Evolutionary conservation across 768 basidiomycete species (phyloP), one percentile per base, ranked within the genome.

Genomic region (Suillus sp.): DNA sequence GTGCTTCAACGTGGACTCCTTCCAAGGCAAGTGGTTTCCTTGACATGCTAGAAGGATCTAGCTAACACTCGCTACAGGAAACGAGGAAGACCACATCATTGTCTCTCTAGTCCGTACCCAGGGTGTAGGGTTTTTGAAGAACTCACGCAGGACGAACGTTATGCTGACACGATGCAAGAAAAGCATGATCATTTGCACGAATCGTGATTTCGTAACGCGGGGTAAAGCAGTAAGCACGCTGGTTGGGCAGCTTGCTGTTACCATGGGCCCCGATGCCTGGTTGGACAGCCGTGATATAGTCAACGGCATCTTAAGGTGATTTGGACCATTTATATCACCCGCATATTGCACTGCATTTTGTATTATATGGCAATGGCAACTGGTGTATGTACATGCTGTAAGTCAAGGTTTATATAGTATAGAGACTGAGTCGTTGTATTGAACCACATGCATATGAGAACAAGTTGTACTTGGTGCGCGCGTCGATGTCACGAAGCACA

Each of bases 111-210:
- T 91, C 10, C 81, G 90, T 25, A 80, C 90, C 1, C 65, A 74
- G 5, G 77, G 73, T 18, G 73, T 84, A 22, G 92, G 93, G 14
- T 95, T 95, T 67, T 77, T 94, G 25, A 75, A 70, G 16, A 86
- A 84, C 67, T 61, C 80, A 7, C 81, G 87, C 11, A 82, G 92
- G 6, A 90, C 87, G 54, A 94, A 94, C 83, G 92, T 94, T 50
- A 92, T 94, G 91, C 80, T 93, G 37, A 90, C 88, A 37, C 83
- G 91, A 25, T 92, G 88, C 78, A 88, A 88, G 71, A 72, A 74
- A 55, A 86, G 85, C 40, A 93, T 94, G 90, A 85, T 86, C 67
- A 86, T 95, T 69, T 78, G 88, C 59, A 80, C 87, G 9, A 89
- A 75, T 64, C 77, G 78, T 6, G 27, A 60, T 10, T 76, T 71